A percentile compares a stretch with the other conserved stretches of the same genome.
Evolutionary conservation across 257 asterid genomes (phyloP).

Genomic region (Phtheirospermum japonicum): DNA sequence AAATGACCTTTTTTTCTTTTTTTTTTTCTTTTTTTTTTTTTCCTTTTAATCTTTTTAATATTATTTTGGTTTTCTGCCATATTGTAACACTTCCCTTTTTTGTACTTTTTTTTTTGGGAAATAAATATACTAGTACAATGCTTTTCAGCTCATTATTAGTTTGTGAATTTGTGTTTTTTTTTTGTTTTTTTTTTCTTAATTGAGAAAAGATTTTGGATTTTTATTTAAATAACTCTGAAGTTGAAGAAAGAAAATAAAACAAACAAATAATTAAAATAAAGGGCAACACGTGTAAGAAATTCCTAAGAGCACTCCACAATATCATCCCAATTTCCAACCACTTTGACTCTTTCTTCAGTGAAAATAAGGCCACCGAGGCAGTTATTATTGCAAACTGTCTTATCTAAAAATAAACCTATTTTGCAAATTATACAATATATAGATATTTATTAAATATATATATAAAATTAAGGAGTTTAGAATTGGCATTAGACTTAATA

Average conservation of each 20-base stretch:
- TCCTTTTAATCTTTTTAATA: not conserved
- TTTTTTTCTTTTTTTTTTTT: not conserved
- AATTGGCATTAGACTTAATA: no score
- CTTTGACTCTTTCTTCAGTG: constrained; percentile 29
- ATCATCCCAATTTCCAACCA: constrained; percentile 18
- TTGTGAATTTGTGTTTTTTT: not conserved
- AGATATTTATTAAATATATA: no score
- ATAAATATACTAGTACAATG: no score
- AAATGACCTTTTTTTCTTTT: constrained; percentile 25
- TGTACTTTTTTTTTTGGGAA: no score
- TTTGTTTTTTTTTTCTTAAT: no score
- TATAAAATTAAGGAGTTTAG: no score
- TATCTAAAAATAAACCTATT: no score
- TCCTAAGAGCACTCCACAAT: constrained; percentile 29
- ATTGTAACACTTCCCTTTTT: not conserved
- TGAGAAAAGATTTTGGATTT: no score
- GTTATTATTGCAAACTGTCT: no score
- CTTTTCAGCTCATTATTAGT: not conserved
- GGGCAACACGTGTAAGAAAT: constrained; percentile 24
- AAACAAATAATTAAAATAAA: not conserved
- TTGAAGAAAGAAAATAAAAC: not conserved
- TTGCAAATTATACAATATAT: not conserved
- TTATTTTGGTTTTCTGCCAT: not conserved
- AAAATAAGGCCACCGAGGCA: not conserved
- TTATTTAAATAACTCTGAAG: not conserved